A percentile compares a stretch with the other conserved stretches of the same genome.
Evolutionary conservation across 2,329 filamentous ascomycete species (phyloP).

Genomic region (Pseudogymnoascus sp.): DNA sequence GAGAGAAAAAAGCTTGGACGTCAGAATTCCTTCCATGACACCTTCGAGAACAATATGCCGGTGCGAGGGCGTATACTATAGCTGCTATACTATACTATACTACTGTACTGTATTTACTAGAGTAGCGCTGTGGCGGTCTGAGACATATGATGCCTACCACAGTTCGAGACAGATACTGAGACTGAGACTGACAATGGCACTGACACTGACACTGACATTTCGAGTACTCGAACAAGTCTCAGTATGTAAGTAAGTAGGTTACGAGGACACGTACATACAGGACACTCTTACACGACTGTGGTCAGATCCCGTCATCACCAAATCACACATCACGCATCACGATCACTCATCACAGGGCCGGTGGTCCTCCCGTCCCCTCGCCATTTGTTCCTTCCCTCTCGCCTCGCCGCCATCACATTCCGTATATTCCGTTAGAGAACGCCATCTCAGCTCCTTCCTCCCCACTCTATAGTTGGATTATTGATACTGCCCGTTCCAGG

Average conservation of each 20-base stretch:
- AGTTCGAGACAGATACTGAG: background rate
- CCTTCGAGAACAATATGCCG: slow-evolving; percentile 4
- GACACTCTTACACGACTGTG: too few relatives aligned
- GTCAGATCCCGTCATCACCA: background rate
- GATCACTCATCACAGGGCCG: background rate
- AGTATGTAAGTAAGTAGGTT: background rate
- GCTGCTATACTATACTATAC: background rate
- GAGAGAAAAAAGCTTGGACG: background rate
- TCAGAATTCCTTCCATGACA: background rate
- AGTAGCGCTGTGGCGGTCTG: slow-evolving; percentile 3
- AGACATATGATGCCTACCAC: slow-evolving; percentile 2
- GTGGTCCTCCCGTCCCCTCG: background rate
- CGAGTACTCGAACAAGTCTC: background rate
- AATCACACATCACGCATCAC: background rate
- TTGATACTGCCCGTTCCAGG: background rate
- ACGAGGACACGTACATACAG: background rate
- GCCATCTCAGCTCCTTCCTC: background rate
- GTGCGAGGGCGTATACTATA: background rate
- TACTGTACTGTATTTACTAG: background rate
- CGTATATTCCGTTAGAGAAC: background rate
- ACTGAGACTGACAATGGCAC: background rate
- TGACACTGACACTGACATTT: background rate
- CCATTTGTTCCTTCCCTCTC: background rate
- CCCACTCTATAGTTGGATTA: background rate
- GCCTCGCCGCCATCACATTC: background rate